Evolutionary conservation across 1,284 basidiomycete species (phyloP), one percentile per base, ranked within the genome.

Genomic region (Erythrobasidium hasegawianum): DNA sequence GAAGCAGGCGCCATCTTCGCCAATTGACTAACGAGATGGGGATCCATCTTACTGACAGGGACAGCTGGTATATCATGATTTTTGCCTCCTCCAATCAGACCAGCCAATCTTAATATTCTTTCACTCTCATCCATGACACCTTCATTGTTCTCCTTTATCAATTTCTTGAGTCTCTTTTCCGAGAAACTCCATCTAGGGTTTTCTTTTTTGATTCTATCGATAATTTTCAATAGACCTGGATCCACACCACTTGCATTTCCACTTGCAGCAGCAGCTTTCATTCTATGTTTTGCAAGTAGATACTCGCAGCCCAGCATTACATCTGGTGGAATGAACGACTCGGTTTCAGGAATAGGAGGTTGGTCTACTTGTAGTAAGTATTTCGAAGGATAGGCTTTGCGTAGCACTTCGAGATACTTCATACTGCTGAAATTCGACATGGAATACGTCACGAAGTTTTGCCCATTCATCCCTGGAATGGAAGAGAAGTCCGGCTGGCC

Each of bases 191-290:
- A 67, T 20, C 40, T 24, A 13, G 57, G 57, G 45, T 67, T 29
- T 1, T 26, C 22, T 56, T 61, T 38, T 41, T 55, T 59, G 14
- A 67, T 60, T 9, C 33, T 60, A 18, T 57, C 26, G 20, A 62
- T 47, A n/a, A 67, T 54, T 20, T 67, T 67, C 16, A 53, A 33
- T 20, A 67, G 45, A 18, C 64, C 64, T n/a, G 61, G 61, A n/a
- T 47, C 43, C 8, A 14, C 5, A 18, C n/a, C 43, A 5, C 43
- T 14, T 33, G 56, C 52, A 27, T 45, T 50, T 2, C 53, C 54
- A 13, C 39, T n/a, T 10, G 60, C 47, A 8, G 54, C 8, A 27
- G 38, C 41, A 24, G 47, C 54, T n/a, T 33, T 55, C 45, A 47
- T 39, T 13, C 43, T 26, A 24, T 50, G 55, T 18, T 53, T 57